These are phyloP conservation scores for Hibiscus tridactylites DNA, from an alignment of 345 rosid genomes.

Conservation along the genomic window DNA sequence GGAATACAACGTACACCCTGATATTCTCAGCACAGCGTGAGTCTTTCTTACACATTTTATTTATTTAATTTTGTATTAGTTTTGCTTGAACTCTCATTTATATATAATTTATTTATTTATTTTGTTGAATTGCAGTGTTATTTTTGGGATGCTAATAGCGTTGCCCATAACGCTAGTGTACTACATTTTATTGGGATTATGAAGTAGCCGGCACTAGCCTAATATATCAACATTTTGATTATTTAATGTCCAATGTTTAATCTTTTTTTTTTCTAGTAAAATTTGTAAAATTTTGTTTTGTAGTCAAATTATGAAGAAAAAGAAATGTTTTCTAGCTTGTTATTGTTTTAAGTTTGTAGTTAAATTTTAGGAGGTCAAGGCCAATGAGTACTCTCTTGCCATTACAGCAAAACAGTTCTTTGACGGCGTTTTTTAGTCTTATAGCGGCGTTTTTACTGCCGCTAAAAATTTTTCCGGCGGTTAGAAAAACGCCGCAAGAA, in stretches of 20 bases:
- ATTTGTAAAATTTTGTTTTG: slow-evolving; percentile 32
- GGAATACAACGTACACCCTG: slow-evolving; percentile 72
- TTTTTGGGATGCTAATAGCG: slow-evolving; percentile 96
- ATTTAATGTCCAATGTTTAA: slow-evolving; percentile 12
- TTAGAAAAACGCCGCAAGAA: too few relatives aligned
- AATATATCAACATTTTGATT: neutral
- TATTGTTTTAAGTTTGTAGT: neutral
- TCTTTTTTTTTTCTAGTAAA: slow-evolving; percentile 7
- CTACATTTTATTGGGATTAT: slow-evolving; percentile 80
- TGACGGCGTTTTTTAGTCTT: too few relatives aligned
- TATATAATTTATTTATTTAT: neutral
- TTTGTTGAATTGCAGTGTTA: slow-evolving; percentile 49
- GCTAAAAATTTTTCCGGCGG: too few relatives aligned
- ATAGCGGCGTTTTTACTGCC: too few relatives aligned
- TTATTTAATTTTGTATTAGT: neutral
- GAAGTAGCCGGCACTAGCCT: slow-evolving; percentile 11
- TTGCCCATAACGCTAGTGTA: slow-evolving; percentile 89
- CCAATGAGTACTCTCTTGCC: too few relatives aligned
- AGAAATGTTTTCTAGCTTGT: slow-evolving; percentile 13
- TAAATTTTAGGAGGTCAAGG: too few relatives aligned
- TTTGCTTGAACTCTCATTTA: neutral
- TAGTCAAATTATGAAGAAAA: slow-evolving; percentile 14
- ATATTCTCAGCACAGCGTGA: slow-evolving; percentile 73
- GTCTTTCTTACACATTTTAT: slow-evolving; percentile 8
- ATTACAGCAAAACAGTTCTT: too few relatives aligned